phyloP scores from a whole-genome alignment of 495 filamentous ascomycete species.

The Aspergillus wentii region DNA sequence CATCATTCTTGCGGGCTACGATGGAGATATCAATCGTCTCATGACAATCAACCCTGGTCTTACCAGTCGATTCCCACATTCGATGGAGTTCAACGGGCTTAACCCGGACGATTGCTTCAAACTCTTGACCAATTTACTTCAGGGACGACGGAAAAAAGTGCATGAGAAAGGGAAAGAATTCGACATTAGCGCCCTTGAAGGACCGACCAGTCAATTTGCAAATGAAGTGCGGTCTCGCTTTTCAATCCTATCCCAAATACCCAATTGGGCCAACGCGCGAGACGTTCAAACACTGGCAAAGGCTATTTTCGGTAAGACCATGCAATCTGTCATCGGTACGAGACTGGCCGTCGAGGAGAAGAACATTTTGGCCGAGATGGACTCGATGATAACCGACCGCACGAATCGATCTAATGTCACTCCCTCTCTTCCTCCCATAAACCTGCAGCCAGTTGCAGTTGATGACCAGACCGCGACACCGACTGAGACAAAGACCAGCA shows the following conservation, averaged over 20 bases:
- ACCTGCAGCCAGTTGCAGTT: conserved; percentile 1
- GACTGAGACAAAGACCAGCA: neutral
- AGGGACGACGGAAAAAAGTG: conserved; percentile 13
- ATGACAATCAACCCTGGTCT: conserved; percentile 51
- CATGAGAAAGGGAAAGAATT: conserved; percentile 20
- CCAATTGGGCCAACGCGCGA: conserved; percentile 65
- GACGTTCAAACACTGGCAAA: conserved; percentile 58
- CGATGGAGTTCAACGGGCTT: conserved; percentile 37
- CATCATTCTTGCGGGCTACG: conserved; percentile 71
- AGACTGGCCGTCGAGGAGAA: conserved; percentile 25
- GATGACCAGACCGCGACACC: neutral
- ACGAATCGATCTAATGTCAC: conserved; percentile 11
- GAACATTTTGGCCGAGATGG: conserved; percentile 29
- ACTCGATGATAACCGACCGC: conserved; percentile 44
- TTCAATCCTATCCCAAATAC: conserved; percentile 31
- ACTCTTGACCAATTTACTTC: conserved; percentile 25
- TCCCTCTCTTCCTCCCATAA: neutral
- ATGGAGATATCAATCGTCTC: conserved; percentile 62
- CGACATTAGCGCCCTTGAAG: conserved; percentile 33
- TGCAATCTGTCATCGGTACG: conserved; percentile 18
- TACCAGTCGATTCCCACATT: conserved; percentile 48
- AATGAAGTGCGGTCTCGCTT: conserved; percentile 32
- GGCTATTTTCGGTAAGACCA: conserved; percentile 39
- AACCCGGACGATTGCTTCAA: conserved; percentile 35
- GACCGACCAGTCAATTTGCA: conserved; percentile 6